Evolutionary conservation across 202 grass and related monocot species (phyloP).

Genomic region (Zizania palustris): DNA sequence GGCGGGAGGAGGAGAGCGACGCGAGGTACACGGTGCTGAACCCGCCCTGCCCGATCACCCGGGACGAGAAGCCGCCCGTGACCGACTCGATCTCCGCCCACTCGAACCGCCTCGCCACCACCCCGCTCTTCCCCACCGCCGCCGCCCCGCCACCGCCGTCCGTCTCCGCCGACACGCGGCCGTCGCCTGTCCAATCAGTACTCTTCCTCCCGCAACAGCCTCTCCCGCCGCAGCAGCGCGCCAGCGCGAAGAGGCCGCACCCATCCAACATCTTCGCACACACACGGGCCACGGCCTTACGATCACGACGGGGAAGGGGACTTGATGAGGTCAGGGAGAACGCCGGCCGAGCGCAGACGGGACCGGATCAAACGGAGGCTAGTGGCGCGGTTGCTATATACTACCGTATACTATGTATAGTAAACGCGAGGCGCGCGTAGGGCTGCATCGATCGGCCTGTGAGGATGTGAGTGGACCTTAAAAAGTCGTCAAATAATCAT

Average conservation of each 20-base stretch:
- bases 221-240: slow-evolving; percentile 29
- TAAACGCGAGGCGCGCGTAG: background rate
- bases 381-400: slow-evolving; percentile 45
- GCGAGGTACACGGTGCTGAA: slow-evolving; percentile 90
- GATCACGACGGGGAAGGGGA: background rate
- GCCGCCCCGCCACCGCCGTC: background rate
- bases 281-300: no score
- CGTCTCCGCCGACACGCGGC: slow-evolving; percentile 51
- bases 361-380: slow-evolving; percentile 33
- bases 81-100: slow-evolving; percentile 68
- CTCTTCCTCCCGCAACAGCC: no score
- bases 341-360: background rate
- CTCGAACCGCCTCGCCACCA: slow-evolving; percentile 33
- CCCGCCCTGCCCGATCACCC: slow-evolving; percentile 79
- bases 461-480: slow-evolving; percentile 11
- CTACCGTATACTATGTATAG: no score
- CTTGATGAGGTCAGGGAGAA: no score
- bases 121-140: background rate
- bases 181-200: no score
- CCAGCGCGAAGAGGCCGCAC: slow-evolving; percentile 51
- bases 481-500: slow-evolving; percentile 1
- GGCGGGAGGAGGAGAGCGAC: slow-evolving; percentile 57
- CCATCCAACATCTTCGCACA: slow-evolving; percentile 47
- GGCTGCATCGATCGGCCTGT: background rate
- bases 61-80: slow-evolving; percentile 62